Base-by-base conservation (phyloP, 805 yeast genomes). In the Monosporozyma aerobia region DNA sequence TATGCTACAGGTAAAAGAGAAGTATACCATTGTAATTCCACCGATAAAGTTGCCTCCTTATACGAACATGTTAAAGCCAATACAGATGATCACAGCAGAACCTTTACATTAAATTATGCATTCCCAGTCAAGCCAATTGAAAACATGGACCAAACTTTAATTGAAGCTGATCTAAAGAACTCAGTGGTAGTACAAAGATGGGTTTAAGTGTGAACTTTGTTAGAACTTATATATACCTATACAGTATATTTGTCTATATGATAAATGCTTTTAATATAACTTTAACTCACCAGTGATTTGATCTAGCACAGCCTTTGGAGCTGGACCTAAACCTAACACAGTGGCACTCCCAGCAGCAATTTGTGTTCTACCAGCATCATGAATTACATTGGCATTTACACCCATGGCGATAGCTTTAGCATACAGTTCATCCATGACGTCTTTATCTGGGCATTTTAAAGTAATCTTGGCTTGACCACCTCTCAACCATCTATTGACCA, bases 291-390 rank as follows among this genome's bases (percentile, higher is more conserved):
- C 84, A 0, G 98, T 90, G 51, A 92, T 81, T 64, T 83, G 81
- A 66, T 94, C 97, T 55, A 92, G 68, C 0, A 84, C 81, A 0
- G 76, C 59, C 58, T 83, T 87, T 23, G 98, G 97, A 19, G 97
- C 98, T 1, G 99, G 99, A 0, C 99, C 99, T 29, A 94, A 67
- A 1, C 98, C 99, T n/a, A 94, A 71, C 1, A 94, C 98, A 0
- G 99, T 94, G 2, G 95, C 95, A 54, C 94, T 83, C 0, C 98
- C 98, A 5, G 96, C 86, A n/a, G 88, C 95, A 49, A 94, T 81
- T 67, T 94, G 97, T 0, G 99, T 92, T 61, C 97, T 78, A 3
- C 99, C 99, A 27, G 99, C 99, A 71, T 94, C 99, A 60, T 86
- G 95, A 40, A 94, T 89, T 5, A 88, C 78, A 57, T 82, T 79